Base-by-base conservation (phyloP, 2,329 filamentous ascomycete species). In the Hymenotorrendiella dingleyae region DNA sequence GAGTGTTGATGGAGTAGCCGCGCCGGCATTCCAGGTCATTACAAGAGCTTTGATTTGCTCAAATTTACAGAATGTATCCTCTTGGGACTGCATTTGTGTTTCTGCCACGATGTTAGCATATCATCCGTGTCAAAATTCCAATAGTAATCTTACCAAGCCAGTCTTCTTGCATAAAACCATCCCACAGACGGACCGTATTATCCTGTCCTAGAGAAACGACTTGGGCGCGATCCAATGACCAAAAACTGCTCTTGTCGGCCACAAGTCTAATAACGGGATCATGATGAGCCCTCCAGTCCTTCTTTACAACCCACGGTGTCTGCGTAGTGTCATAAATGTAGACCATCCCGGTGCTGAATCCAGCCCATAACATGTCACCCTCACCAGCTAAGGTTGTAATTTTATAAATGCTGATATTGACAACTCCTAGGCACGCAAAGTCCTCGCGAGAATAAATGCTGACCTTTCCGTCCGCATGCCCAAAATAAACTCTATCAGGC, bases 21-120 rank as follows among this genome's bases (percentile, higher is more conserved):
- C 93, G 1, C 93, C 93, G 1, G 90, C 91, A 62, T 98, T 98
- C 93, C 93, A 98, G 0, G 90, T 96, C 70, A 97, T 75, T 20
- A 95, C 78, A 27, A 88, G 70, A 10, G 86, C 82, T 36, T 80
- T 83, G 44, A 97, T 71, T 55, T 94, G 82, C 41, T 89, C 76
- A 62, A 97, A 95, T 21, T 78, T 74, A 68, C 90, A 96, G 60
- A 87, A 97, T 36, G 93, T 78, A 1, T 76, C 72, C 56, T 96
- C 90, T 48, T 82, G 80, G 23, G 76, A 74, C 59, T 94, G 88
- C 89, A 98, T 94, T 50, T 87, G 79, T 26, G 74, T 71, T 65
- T 96, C 90, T 77, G 36, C 30, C 35, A 8, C 34, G 12, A 17
- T 42, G 29, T 37, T 23, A 46, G 41, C 22, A 19, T 28, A 24